Percentiles rank a stretch among this genome's conserved stretches.
Conservation (phyloP, 176 grass and related monocot species). For the Elymus sibiricus region DNA sequence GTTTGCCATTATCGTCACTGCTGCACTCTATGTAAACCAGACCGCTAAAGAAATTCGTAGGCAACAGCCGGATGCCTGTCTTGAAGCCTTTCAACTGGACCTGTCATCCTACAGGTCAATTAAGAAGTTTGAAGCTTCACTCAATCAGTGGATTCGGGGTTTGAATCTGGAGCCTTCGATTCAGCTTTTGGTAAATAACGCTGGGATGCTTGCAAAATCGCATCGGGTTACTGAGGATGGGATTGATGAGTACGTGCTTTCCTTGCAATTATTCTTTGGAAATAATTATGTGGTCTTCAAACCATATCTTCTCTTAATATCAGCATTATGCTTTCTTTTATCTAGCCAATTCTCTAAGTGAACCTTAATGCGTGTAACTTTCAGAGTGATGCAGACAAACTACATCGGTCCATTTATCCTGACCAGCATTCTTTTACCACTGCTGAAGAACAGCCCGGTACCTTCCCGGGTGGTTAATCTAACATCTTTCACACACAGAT, state of each 20-base stretch:
- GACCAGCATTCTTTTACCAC: constrained; percentile 67
- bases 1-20: background rate
- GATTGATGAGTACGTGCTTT: constrained; percentile 67
- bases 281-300: background rate
- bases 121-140: constrained; percentile 53
- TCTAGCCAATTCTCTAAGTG: background rate
- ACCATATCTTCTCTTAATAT: constrained; percentile 12
- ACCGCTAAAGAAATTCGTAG: constrained; percentile 53
- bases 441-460: constrained; percentile 71
- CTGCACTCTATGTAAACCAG: constrained; percentile 35
- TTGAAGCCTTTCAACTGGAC: constrained; percentile 64
- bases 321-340: background rate
- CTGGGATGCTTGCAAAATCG: constrained; percentile 82
- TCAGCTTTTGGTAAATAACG: constrained; percentile 93
- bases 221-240: constrained; percentile 58
- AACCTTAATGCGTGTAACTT: constrained; percentile 20
- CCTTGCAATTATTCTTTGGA: background rate
- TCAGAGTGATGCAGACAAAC: constrained; percentile 87
- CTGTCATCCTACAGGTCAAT: constrained; percentile 78
- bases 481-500: constrained; percentile 96
- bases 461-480: constrained; percentile 79
- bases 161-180: constrained; percentile 51
- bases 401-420: constrained; percentile 81
- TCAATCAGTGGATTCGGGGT: constrained; percentile 62
- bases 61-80: constrained; percentile 40